These are phyloP conservation scores for Podospora fimiseda DNA, from an alignment of 495 filamentous ascomycete species.

Conservation along the genomic window DNA sequence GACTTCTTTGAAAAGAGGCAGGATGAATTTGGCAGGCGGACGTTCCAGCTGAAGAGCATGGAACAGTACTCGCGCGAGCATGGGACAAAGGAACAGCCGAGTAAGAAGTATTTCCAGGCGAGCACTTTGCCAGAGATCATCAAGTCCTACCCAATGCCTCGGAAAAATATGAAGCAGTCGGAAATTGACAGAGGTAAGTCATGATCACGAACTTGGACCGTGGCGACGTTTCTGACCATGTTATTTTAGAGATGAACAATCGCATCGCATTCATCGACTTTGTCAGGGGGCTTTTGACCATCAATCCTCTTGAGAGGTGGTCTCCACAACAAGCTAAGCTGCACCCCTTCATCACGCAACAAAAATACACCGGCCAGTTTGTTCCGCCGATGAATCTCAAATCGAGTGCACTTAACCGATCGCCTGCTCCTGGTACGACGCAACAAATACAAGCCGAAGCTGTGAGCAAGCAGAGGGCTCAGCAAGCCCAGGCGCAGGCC, in stretches of 20 bases:
- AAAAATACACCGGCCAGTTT: conserved; percentile 93
- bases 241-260: conserved; percentile 83
- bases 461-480: conserved; percentile 78
- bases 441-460: conserved; percentile 94
- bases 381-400: conserved; percentile 97
- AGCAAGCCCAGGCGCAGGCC: conserved; percentile 59
- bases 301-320: conserved; percentile 96
- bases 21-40: conserved; percentile 81
- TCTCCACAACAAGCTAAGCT: conserved; percentile 95
- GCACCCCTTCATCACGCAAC: conserved; percentile 98
- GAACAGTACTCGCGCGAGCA: conserved; percentile 96
- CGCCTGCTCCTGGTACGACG: conserved; percentile 91
- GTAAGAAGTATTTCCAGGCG: conserved; percentile 98
- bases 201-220: neutral
- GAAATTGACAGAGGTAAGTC: conserved; percentile 89
- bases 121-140: conserved; percentile 95
- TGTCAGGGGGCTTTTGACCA: conserved; percentile 87
- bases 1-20: conserved; percentile 97
- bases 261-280: conserved; percentile 99
- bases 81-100: conserved; percentile 93
- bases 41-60: conserved; percentile 90
- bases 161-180: conserved; percentile 98
- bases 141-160: conserved; percentile 91
- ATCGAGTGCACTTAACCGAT: conserved; percentile 70
- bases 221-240: conserved; percentile 2